A percentile compares a stretch with the other conserved stretches of the same genome.
Conservation (phyloP, 768 basidiomycete species). For the Boletus bicolor region DNA sequence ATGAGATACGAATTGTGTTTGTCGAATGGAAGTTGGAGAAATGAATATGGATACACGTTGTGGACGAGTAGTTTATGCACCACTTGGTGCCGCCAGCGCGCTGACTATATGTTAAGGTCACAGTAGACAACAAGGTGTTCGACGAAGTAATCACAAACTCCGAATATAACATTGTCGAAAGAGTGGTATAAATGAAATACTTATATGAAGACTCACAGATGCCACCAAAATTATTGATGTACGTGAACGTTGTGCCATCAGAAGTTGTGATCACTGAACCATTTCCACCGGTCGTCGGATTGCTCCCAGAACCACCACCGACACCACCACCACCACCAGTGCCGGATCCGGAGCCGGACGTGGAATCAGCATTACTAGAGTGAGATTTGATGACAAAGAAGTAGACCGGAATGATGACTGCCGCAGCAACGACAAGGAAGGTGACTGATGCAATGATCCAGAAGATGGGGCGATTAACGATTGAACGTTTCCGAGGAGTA, state of each 20-base stretch:
- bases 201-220: conserved; percentile 47
- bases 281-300: conserved; percentile 51
- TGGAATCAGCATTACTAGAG: background rate
- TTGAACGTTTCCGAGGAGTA: conserved; percentile 15
- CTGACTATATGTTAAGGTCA: background rate
- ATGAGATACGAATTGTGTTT: background rate
- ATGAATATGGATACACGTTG: background rate
- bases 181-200: background rate
- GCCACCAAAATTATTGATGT: conserved; percentile 75
- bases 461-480: conserved; percentile 21
- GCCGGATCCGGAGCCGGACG: background rate
- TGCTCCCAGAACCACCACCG: conserved; percentile 2
- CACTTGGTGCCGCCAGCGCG: background rate
- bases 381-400: conserved; percentile 28
- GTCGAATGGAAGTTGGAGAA: background rate
- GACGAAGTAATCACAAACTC: background rate
- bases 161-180: background rate
- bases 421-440: conserved; percentile 32
- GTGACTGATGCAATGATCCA: conserved; percentile 30
- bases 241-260: conserved; percentile 72
- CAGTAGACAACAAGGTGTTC: background rate
- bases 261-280: conserved; percentile 62
- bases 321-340: background rate
- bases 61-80: background rate
- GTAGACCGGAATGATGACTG: conserved; percentile 43